Percentiles rank a stretch among this genome's conserved stretches.
phyloP scores from a whole-genome alignment of 176 grass and related monocot species.

The Carex cristatella region DNA sequence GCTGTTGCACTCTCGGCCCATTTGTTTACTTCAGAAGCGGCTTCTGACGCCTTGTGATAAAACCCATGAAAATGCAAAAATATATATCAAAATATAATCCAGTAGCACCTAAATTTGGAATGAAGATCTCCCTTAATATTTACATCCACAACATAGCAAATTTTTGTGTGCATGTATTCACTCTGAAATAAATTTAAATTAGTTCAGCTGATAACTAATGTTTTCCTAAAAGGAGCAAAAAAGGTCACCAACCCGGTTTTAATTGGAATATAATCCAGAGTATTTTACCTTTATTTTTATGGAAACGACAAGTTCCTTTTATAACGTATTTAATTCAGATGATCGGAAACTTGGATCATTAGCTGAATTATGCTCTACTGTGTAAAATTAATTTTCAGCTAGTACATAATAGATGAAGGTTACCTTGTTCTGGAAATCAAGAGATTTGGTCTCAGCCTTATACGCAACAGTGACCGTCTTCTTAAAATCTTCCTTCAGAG shows the following conservation, averaged over 20 bases:
- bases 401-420: not conserved
- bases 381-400: not conserved
- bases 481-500: constrained; percentile 34
- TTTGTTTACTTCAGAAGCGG: constrained; percentile 40
- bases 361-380: not conserved
- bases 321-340: not conserved
- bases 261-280: not conserved
- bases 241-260: not conserved
- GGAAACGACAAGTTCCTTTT: not conserved
- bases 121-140: not conserved
- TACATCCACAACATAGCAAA: not conserved
- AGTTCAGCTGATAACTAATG: not conserved
- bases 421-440: constrained; percentile 39
- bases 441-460: constrained; percentile 29
- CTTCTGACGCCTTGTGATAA: constrained; percentile 31
- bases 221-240: not conserved
- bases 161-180: not conserved
- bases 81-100: not conserved
- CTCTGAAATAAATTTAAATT: not conserved
- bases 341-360: not conserved
- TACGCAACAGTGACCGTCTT: constrained; percentile 30
- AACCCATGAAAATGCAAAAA: not conserved
- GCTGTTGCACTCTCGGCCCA: constrained; percentile 40
- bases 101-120: not conserved
- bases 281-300: not conserved